Evolutionary conservation across 2,329 filamentous ascomycete genomes (phyloP).

Genomic region (Fonsecaea nubica): DNA sequence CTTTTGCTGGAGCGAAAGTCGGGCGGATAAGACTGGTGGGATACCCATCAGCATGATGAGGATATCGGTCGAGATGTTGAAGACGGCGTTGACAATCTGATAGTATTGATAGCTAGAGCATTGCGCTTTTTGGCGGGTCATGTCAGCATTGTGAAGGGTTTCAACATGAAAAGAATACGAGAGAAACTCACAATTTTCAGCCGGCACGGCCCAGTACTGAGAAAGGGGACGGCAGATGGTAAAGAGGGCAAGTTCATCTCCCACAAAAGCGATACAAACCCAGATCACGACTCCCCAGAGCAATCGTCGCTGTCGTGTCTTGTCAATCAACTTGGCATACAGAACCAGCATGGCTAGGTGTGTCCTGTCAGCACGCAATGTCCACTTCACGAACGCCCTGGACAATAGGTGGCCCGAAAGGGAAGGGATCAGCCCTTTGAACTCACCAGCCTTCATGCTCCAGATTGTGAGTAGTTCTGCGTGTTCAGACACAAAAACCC

Average conservation of each 20-base stretch:
- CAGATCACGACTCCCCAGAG: constrained; percentile 51
- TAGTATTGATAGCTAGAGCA: constrained; percentile 55
- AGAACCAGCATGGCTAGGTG: constrained; percentile 7
- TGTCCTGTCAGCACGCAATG: constrained; percentile 40
- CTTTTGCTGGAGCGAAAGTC: constrained; percentile 51
- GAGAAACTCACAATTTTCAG: constrained; percentile 39
- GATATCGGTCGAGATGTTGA: constrained; percentile 54
- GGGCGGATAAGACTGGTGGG: constrained; percentile 51
- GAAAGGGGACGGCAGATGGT: constrained; percentile 58
- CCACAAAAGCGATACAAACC: constrained; percentile 55
- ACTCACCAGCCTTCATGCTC: constrained; percentile 54
- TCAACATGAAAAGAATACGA: background rate
- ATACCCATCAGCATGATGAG: constrained; percentile 53
- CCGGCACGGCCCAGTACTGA: constrained; percentile 58
- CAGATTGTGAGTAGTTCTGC: constrained; percentile 64
- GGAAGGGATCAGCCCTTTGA: background rate
- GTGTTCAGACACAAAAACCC: constrained; percentile 67
- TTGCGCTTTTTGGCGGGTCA: constrained; percentile 39
- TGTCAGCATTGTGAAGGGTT: background rate
- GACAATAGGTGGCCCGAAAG: constrained; percentile 51
- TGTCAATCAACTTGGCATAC: constrained; percentile 21
- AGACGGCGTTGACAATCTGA: constrained; percentile 54
- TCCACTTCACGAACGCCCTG: constrained; percentile 60
- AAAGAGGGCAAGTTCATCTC: constrained; percentile 58
- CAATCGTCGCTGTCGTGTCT: constrained; percentile 36